Base-by-base conservation (phyloP, 2,329 filamentous ascomycete genomes). In the Fusarium sp. region DNA sequence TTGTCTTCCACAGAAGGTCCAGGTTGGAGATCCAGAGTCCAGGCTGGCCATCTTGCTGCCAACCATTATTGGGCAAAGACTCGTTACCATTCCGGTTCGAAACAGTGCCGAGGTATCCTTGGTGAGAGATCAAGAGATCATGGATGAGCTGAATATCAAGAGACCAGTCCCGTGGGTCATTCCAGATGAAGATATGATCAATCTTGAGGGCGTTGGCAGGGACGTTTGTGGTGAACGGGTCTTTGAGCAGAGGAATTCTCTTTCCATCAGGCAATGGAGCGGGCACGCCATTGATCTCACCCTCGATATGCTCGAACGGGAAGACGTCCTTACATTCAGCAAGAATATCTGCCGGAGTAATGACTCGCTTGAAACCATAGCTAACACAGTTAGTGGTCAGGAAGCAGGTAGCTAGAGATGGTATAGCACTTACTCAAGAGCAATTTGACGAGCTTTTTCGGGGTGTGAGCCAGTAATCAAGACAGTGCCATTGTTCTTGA, bases 91-190 rank as follows among this genome's bases (percentile, higher is more conserved):
- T 97, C 75, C 87, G 89, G 13, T 83, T 68, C 0, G 92, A 95
- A 41, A 92, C 84, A 0, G 95, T 97, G 26, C 95, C 96, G 6
- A 97, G 77, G 57, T 92, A 87, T 19, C 96, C 96, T n/a, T 85
- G 74, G 19, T 87, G 83, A 1, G 94, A 97, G 40, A 97, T 84
- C 8, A 98, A 82, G 13, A 97, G 81, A 78, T 99, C 96, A 54
- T 91, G 75, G 58, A 98, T 91, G 71, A 98, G 82, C 76, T 97
- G 92, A 4, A 89, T 89, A 78, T 98, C 95, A 11, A 97, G 85
- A 1, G 92, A 94, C 96, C 96, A 99, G 82, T 99, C 96, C 56
- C 96, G 88, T 5, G 96, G 94, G 79, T 98, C 96, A 77, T 97
- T 97, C 85, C 95, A 97, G 8, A 97, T 91, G 74, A 98, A 91